Percentiles rank a stretch among this genome's conserved stretches.
These are phyloP conservation scores for Penicillium sp. DNA, from an alignment of 2,329 filamentous ascomycete genomes.

Conservation along the genomic window DNA sequence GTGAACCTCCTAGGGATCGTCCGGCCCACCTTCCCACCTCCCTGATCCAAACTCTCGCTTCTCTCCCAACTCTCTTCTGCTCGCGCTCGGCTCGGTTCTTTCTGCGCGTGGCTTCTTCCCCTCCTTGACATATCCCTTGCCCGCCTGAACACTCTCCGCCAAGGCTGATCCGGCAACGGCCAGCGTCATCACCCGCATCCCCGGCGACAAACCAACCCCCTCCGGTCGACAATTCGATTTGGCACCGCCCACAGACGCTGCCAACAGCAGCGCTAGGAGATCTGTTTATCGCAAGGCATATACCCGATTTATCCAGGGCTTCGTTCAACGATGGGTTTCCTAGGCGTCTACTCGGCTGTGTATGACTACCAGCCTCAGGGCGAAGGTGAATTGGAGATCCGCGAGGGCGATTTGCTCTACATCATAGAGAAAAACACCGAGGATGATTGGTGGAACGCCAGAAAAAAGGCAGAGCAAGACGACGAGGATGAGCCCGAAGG, in stretches of 20 bases:
- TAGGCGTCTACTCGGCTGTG: constrained; percentile 82
- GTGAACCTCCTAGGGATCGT: constrained; percentile 22
- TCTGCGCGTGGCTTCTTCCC: constrained; percentile 2
- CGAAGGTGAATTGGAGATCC: constrained; percentile 77
- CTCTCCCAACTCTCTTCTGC: constrained; percentile 5
- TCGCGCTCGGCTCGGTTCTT: constrained; percentile 6
- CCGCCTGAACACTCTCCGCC: constrained; percentile 12
- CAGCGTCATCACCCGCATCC: constrained; percentile 15
- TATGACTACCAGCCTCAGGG: constrained; percentile 90
- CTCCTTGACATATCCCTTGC: constrained; percentile 8
- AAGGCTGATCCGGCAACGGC: constrained; percentile 22
- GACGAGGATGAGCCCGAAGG: constrained; percentile 90
- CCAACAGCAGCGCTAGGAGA: constrained; percentile 8
- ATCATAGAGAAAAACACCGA: constrained; percentile 75
- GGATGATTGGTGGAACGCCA: constrained; percentile 92
- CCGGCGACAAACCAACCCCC: constrained; percentile 7
- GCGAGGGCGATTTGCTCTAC: constrained; percentile 83
- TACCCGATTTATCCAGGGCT: neutral
- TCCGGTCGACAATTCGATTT: constrained; percentile 10
- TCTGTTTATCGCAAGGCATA: constrained; percentile 1
- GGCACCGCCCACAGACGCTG: constrained; percentile 7
- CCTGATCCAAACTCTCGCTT: constrained; percentile 18
- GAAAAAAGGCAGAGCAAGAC: constrained; percentile 77
- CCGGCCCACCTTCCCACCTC: constrained; percentile 23
- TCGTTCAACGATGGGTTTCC: constrained; percentile 68